Percentiles rank a stretch among this genome's conserved stretches.
These are phyloP conservation scores for Salix caprea DNA, from an alignment of 345 rosid genomes.

Conservation along the genomic window DNA sequence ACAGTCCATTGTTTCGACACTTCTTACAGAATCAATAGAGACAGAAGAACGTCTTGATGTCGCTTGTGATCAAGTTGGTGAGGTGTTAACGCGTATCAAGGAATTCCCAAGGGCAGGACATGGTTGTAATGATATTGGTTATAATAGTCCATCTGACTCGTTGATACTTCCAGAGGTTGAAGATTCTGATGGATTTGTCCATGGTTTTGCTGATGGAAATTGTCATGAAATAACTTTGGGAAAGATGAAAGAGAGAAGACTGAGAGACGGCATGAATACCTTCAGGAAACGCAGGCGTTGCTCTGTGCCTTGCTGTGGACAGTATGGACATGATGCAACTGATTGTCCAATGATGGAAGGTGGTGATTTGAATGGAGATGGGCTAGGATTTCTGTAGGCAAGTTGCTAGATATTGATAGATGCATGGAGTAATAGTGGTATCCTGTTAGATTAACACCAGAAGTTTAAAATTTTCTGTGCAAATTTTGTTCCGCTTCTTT, in stretches of 20 bases:
- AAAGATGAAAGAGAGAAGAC: conserved; percentile 47
- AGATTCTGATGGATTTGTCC: conserved; percentile 47
- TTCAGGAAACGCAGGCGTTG: conserved; percentile 37
- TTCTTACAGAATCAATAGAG: conserved; percentile 40
- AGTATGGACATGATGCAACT: conserved; percentile 43
- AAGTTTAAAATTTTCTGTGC: neutral
- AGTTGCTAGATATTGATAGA: neutral
- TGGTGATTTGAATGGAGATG: conserved; percentile 23
- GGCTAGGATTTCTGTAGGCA: conserved; percentile 27
- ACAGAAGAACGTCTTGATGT: conserved; percentile 49
- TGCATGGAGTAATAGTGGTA: neutral
- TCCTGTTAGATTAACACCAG: too few relatives aligned
- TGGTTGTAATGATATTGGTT: conserved; percentile 22
- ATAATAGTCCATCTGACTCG: conserved; percentile 37
- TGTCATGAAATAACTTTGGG: conserved; percentile 28
- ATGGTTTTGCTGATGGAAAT: conserved; percentile 30
- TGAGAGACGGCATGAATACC: conserved; percentile 33
- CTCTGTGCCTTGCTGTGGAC: conserved; percentile 43
- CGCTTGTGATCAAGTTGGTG: conserved; percentile 44
- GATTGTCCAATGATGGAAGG: conserved; percentile 41
- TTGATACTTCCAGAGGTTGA: conserved; percentile 45
- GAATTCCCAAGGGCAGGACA: conserved; percentile 35
- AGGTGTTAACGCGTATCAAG: conserved; percentile 35
- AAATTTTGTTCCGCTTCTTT: neutral
- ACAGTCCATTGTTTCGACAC: conserved; percentile 45